Evolutionary conservation across 176 grass and related monocot genomes (phyloP), one percentile per base, ranked within the genome.

Genomic region (Ampelocalamus luodianensis): DNA sequence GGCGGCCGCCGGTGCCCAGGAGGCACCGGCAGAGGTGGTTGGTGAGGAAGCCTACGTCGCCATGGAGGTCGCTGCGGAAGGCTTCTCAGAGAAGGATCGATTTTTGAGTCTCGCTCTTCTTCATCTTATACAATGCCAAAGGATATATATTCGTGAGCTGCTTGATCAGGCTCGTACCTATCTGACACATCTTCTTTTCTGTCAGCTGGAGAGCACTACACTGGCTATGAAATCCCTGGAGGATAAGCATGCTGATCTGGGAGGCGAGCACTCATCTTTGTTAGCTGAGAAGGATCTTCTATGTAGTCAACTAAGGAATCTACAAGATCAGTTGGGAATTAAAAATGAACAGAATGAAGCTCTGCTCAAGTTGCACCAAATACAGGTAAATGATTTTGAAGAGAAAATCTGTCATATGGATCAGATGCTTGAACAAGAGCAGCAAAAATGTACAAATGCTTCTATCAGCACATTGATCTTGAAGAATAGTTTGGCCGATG

Each of bases 401-500:
- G 72, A 92, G 51, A 80, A 89, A 80, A 92, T 80, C 62, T 29
- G 44, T 44, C 40, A 77, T 65, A 87, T 76, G 76, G 46, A 90
- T 58, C 80, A 77, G 48, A 72, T 87, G 29, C 74, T 95, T 58
- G 83, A 90, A 71, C 78, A 84, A 18, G 74, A 90, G 86, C 82
- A 85, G 71, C 80, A 86, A 50, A 87, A 88, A 74, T 77, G 79
- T 27, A 68, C 75, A 8, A 46, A 66, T 88, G 63, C 65, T 78
- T 89, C 81, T 9, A 56, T 92, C 65, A 77, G 79, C 62, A 86
- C 85, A 68, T 89, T 92, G 58, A 74, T 90, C 48, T 90, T 95
- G 63, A 45, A 95, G 45, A 90, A 72, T 62, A 92, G 81, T 85
- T 92, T 92, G 76, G 77, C 50, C 20, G 90, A 94, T 68, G 79